Evolutionary conservation across 371 early-diverging fungal species (phyloP).

Genomic region (Gilbertella persicaria): DNA sequence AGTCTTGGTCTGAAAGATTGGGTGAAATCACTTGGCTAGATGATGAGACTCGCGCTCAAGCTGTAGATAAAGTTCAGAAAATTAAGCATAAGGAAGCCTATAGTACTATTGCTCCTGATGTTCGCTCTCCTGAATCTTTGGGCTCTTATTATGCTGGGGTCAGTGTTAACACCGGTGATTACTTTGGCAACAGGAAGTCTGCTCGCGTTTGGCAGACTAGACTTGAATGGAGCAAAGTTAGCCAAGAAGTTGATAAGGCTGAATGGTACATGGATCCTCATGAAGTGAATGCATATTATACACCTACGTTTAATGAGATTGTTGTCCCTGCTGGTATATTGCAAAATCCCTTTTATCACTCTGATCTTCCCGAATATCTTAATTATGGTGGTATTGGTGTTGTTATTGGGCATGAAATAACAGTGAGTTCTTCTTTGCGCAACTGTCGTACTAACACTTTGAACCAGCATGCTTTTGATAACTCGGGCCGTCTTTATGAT

Average conservation of each 20-base stretch:
- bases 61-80: conserved; percentile 51
- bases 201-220: conserved; percentile 20
- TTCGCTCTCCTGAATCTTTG: conserved; percentile 44
- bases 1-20: conserved; percentile 42
- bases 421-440: too few relatives aligned
- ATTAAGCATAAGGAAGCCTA: conserved; percentile 52
- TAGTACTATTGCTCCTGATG: conserved; percentile 49
- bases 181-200: conserved; percentile 47
- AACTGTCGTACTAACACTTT: neutral
- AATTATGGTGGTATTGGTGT: conserved; percentile 65
- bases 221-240: conserved; percentile 28
- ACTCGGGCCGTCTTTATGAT: conserved; percentile 58
- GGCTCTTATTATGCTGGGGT: conserved; percentile 43
- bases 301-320: conserved; percentile 53
- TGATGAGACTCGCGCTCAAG: conserved; percentile 41
- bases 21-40: conserved; percentile 56
- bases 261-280: conserved; percentile 61
- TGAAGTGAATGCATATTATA: conserved; percentile 67
- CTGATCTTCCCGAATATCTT: conserved; percentile 48
- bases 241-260: conserved; percentile 46
- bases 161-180: conserved; percentile 27
- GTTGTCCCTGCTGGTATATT: conserved; percentile 66
- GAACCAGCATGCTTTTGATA: conserved; percentile 50
- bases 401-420: conserved; percentile 65
- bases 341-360: conserved; percentile 47